phyloP scores from a whole-genome alignment of 2,329 filamentous ascomycete species.

The Diaporthe nobilis region DNA sequence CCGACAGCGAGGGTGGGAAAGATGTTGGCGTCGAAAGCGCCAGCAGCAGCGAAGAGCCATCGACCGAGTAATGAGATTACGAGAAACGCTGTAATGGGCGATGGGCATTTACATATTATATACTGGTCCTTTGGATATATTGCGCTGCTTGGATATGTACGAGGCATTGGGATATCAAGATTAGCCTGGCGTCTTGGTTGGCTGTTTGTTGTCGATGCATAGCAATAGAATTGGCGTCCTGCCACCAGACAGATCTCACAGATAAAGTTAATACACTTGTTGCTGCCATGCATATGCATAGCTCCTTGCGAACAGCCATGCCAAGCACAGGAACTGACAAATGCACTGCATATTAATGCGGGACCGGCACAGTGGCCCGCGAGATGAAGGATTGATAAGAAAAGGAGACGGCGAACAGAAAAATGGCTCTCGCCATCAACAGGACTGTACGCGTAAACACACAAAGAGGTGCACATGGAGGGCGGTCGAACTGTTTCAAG shows the following conservation, averaged over 20 bases:
- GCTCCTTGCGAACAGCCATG: not conserved
- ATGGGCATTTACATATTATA: not conserved
- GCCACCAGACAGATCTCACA: not conserved
- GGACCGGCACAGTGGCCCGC: not conserved
- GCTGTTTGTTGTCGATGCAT: not conserved
- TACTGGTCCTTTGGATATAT: not conserved
- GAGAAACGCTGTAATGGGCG: not conserved
- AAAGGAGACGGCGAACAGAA: not conserved
- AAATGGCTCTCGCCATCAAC: not conserved
- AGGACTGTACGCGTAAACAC: not conserved
- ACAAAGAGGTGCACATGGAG: not conserved
- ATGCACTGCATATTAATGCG: not conserved
- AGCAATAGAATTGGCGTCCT: not conserved
- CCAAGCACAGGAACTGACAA: not conserved
- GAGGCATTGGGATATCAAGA: constrained; percentile 23
- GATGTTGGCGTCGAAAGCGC: constrained; percentile 37
- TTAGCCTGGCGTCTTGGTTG: constrained; percentile 33
- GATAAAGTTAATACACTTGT: not conserved
- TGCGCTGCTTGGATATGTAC: constrained; percentile 14
- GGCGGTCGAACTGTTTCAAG: constrained; percentile 21
- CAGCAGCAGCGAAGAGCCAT: constrained; percentile 41
- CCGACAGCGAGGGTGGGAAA: not conserved
- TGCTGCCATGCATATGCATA: constrained; percentile 1
- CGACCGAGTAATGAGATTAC: constrained; percentile 27
- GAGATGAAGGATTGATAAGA: not conserved